A percentile compares a stretch with the other conserved stretches of the same genome.
Conservation (phyloP, 345 rosid species). For the Lenwebbia sp. region DNA sequence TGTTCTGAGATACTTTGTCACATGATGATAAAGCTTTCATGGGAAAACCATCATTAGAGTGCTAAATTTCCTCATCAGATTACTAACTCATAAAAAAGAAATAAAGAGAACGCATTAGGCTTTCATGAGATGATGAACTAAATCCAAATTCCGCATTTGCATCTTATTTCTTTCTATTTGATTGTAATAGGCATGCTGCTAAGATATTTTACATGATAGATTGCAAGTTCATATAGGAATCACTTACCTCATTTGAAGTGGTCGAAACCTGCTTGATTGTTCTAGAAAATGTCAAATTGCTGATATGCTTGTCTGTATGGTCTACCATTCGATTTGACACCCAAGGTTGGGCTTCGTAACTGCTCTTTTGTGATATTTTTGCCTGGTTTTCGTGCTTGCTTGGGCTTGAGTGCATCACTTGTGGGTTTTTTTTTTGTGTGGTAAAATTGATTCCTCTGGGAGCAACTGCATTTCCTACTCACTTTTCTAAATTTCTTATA, state of each 20-base stretch:
- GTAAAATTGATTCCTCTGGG: not conserved
- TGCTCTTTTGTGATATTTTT: not conserved
- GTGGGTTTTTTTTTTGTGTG: not conserved
- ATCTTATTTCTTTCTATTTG: not conserved
- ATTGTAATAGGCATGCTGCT: not conserved
- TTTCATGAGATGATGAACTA: not conserved
- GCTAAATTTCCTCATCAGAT: not conserved
- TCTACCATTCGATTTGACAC: not conserved
- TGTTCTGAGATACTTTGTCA: not conserved
- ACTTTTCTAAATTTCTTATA: not conserved
- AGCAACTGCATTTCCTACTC: not conserved
- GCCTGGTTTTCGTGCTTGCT: not conserved
- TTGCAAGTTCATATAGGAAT: not conserved
- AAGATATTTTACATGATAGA: not conserved
- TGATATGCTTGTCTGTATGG: not conserved
- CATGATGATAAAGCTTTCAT: not conserved
- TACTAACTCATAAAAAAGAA: not conserved
- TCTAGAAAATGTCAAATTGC: not conserved
- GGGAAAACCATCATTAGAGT: not conserved
- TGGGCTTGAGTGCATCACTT: not conserved
- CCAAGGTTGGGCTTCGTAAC: not conserved
- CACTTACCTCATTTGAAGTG: not conserved
- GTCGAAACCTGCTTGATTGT: not conserved
- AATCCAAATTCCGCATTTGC: not conserved
- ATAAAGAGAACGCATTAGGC: not conserved